Percentiles rank a stretch among this genome's conserved stretches.
Conservation (phyloP, 2,329 filamentous ascomycete genomes). For the Cephalotrichum gorgonifer region DNA sequence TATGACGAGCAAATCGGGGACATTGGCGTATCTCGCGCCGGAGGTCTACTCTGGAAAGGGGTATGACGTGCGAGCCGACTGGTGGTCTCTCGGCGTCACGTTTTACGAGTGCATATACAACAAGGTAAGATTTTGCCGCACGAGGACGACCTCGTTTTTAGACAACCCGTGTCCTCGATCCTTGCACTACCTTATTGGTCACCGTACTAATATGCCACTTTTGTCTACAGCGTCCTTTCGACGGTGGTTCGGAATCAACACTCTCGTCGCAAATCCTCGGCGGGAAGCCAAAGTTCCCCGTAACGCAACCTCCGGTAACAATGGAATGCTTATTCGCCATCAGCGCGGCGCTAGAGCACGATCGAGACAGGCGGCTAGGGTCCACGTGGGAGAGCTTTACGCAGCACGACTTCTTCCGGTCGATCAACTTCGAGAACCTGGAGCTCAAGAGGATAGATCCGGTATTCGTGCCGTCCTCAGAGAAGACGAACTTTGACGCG, state of each 20-base stretch:
- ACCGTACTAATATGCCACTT: not conserved
- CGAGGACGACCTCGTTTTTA: not conserved
- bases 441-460: constrained; percentile 84
- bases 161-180: not conserved
- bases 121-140: constrained; percentile 54
- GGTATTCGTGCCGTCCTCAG: constrained; percentile 84
- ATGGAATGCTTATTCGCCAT: constrained; percentile 85
- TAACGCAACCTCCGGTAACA: constrained; percentile 83
- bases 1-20: constrained; percentile 92
- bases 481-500: constrained; percentile 98
- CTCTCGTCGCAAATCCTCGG: constrained; percentile 73
- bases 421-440: constrained; percentile 73
- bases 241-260: constrained; percentile 74
- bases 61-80: constrained; percentile 85
- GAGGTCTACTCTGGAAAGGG: constrained; percentile 89
- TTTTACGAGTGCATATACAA: constrained; percentile 99
- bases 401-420: constrained; percentile 79
- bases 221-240: constrained; percentile 67
- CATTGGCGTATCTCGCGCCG: constrained; percentile 86
- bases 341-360: constrained; percentile 68
- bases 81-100: constrained; percentile 97
- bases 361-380: constrained; percentile 75
- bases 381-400: constrained; percentile 77
- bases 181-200: not conserved
- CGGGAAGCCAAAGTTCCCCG: constrained; percentile 76